Conservation (phyloP, 2,329 filamentous ascomycete species). For the Fusarium tjaetaba region DNA sequence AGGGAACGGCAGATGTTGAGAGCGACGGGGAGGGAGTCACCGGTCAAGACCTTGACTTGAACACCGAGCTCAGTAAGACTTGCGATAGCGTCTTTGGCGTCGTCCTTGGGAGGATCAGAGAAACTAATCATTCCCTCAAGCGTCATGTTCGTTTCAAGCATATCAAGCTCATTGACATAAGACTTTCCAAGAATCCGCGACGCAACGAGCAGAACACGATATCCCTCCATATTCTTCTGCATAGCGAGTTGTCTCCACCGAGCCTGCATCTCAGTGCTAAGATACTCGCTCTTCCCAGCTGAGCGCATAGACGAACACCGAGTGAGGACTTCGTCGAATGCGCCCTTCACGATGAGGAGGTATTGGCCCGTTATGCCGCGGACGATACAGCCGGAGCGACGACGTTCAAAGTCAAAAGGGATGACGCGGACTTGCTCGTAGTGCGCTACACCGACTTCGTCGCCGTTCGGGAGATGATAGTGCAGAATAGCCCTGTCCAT, state of each 20-base stretch:
- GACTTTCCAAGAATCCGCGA: background rate
- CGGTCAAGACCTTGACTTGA: background rate
- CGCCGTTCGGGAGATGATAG: background rate
- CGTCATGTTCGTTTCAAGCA: background rate
- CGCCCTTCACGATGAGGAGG: background rate
- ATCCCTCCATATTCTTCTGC: background rate
- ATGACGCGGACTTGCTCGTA: background rate
- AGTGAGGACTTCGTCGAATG: background rate
- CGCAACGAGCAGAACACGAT: background rate
- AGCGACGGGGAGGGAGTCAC: background rate
- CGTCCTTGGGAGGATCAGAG: background rate
- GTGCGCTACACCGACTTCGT: background rate
- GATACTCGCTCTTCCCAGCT: background rate
- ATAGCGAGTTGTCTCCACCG: background rate
- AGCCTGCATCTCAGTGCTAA: background rate
- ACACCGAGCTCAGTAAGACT: background rate
- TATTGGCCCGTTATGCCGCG: background rate
- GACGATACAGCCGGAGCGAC: background rate
- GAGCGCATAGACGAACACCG: background rate
- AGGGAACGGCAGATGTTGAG: constrained; percentile 2
- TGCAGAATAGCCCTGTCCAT: constrained; percentile 3
- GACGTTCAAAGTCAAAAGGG: background rate
- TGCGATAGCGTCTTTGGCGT: background rate
- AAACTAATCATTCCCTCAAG: background rate
- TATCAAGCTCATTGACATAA: background rate